Conservation (phyloP, 345 rosid species). For the Brassica cretica region DNA sequence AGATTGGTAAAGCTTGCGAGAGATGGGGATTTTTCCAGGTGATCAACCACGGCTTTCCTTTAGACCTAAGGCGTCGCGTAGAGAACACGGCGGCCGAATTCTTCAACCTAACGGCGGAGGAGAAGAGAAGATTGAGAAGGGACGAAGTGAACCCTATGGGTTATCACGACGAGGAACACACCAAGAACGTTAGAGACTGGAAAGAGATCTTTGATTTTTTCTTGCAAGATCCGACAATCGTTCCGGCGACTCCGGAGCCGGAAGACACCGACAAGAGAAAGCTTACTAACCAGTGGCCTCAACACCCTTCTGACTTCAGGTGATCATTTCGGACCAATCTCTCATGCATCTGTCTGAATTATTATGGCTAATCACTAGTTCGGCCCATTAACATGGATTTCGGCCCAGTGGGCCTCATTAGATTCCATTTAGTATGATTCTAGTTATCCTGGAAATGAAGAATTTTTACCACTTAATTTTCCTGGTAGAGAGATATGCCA, state of each 20-base stretch:
- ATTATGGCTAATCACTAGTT: neutral
- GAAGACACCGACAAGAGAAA: conserved; percentile 49
- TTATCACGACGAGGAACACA: conserved; percentile 72
- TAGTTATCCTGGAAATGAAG: neutral
- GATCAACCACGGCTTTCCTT: conserved; percentile 73
- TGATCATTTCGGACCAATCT: conserved; percentile 18
- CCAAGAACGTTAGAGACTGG: conserved; percentile 95
- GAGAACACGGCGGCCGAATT: conserved; percentile 51
- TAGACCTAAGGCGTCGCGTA: conserved; percentile 44
- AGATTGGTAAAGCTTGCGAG: conserved; percentile 65
- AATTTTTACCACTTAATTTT: neutral
- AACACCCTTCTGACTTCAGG: conserved; percentile 60
- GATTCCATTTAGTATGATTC: neutral
- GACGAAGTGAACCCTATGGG: conserved; percentile 74
- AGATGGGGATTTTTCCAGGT: conserved; percentile 93
- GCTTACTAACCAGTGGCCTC: conserved; percentile 80
- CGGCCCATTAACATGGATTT: neutral
- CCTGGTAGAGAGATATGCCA: conserved; percentile 59
- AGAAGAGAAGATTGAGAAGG: conserved; percentile 63
- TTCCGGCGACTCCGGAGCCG: conserved; percentile 63
- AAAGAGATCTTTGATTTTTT: conserved; percentile 78
- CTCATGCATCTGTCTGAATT: neutral
- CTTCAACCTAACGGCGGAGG: conserved; percentile 54
- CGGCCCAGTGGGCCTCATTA: conserved; percentile 28
- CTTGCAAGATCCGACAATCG: conserved; percentile 53